Percentiles rank a stretch among this genome's conserved stretches.
These are phyloP conservation scores for Colletotrichum sp. DNA, from an alignment of 2,329 filamentous ascomycete species.

Conservation along the genomic window DNA sequence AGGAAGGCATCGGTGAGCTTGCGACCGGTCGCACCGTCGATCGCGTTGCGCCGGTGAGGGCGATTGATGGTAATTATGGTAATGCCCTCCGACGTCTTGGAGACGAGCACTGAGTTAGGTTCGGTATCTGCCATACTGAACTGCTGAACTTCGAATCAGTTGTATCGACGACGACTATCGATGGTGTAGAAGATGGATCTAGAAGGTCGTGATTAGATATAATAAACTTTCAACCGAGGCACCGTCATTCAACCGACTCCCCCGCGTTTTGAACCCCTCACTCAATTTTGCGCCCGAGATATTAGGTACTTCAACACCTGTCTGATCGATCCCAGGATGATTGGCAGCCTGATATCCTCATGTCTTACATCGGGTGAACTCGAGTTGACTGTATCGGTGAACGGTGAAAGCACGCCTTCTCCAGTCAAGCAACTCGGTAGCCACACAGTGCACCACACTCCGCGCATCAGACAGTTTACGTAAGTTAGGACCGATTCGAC, in stretches of 20 bases:
- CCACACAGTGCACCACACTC: not conserved
- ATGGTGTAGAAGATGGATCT: not conserved
- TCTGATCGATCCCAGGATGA: rapidly evolving
- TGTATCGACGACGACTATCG: not conserved
- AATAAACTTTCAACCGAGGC: not conserved
- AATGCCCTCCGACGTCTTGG: slow-evolving; percentile 43
- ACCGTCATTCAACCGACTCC: not conserved
- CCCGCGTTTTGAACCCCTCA: not conserved
- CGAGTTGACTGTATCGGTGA: not conserved
- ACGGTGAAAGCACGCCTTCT: not conserved
- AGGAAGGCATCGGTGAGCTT: slow-evolving; percentile 53
- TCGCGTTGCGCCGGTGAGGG: slow-evolving; percentile 54
- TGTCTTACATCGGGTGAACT: not conserved
- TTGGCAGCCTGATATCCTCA: not conserved
- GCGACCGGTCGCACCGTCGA: slow-evolving; percentile 52
- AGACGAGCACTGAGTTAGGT: slow-evolving; percentile 12
- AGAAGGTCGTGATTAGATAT: not conserved
- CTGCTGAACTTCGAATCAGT: not conserved
- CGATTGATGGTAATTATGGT: slow-evolving; percentile 61
- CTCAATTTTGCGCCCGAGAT: not conserved
- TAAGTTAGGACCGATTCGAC: not conserved
- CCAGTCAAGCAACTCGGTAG: not conserved
- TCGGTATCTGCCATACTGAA: not conserved
- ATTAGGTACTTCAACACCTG: not conserved
- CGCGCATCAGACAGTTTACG: not conserved